Percentiles rank a stretch among this genome's conserved stretches.
Evolutionary conservation across 2,329 filamentous ascomycete genomes (phyloP).

Genomic region (Colletotrichum caudatum): DNA sequence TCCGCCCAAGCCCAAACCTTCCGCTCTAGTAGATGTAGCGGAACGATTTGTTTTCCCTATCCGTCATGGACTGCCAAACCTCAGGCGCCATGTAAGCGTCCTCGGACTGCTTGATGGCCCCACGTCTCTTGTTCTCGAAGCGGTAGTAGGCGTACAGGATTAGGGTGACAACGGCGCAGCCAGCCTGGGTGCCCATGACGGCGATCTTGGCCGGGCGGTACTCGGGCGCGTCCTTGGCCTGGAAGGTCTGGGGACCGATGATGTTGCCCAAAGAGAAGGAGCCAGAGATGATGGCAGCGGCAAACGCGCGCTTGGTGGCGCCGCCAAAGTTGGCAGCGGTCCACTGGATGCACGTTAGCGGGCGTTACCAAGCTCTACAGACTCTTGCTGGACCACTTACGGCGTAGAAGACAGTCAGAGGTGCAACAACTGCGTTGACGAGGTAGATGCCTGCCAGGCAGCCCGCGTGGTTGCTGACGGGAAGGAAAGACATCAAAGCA

Average conservation of each 20-base stretch:
- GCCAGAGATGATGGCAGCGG: slow-evolving; percentile 61
- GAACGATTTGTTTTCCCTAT: slow-evolving; percentile 68
- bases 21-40: slow-evolving; percentile 60
- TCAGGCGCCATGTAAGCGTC: slow-evolving; percentile 56
- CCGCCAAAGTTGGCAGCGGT: slow-evolving; percentile 65
- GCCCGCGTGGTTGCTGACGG: slow-evolving; percentile 58
- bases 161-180: slow-evolving; percentile 56
- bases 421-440: slow-evolving; percentile 62
- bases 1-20: background rate
- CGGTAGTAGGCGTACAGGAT: slow-evolving; percentile 63
- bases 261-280: slow-evolving; percentile 67
- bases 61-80: slow-evolving; percentile 64
- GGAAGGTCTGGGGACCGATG: slow-evolving; percentile 69
- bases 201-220: slow-evolving; percentile 67
- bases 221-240: slow-evolving; percentile 62
- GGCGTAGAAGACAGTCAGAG: slow-evolving; percentile 59
- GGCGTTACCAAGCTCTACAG: background rate
- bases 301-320: slow-evolving; percentile 64
- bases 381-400: slow-evolving; percentile 47
- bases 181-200: slow-evolving; percentile 64
- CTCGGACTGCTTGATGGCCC: slow-evolving; percentile 50
- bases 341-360: slow-evolving; percentile 50
- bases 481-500: slow-evolving; percentile 65
- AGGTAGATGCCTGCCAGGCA: slow-evolving; percentile 63
- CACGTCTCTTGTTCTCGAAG: slow-evolving; percentile 59